phyloP scores from a whole-genome alignment of 371 early-diverging fungal species.

The Phascolomyces articulosus region DNA sequence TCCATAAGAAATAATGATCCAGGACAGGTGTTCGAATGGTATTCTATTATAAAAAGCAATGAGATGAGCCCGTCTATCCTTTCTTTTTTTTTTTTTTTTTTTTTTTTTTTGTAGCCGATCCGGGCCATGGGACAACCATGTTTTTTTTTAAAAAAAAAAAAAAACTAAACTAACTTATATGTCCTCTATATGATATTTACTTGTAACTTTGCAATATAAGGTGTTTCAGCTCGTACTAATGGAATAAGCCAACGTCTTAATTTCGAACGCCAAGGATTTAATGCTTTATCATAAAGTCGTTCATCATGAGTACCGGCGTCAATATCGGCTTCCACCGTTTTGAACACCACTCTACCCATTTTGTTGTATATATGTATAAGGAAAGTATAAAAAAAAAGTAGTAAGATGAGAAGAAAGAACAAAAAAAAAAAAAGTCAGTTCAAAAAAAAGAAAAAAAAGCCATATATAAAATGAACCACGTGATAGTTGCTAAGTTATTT shows the following conservation, averaged over 20 bases:
- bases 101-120: no score
- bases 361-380: background rate
- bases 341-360: conserved; percentile 44
- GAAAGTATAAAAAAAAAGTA: background rate
- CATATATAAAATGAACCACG: no score
- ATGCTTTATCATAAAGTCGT: conserved; percentile 46
- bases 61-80: background rate
- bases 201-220: conserved; percentile 59
- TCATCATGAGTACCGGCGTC: conserved; percentile 57
- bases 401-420: no score
- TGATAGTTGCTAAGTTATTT: no score
- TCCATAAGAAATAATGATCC: conserved; percentile 64
- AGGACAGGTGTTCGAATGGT: conserved; percentile 47
- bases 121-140: no score
- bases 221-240: conserved; percentile 57
- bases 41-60: conserved; percentile 22
- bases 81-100: no score
- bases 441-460: no score
- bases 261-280: conserved; percentile 48
- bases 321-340: conserved; percentile 35
- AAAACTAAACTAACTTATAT: no score
- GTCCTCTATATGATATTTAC: no score
- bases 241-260: conserved; percentile 57
- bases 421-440: no score
- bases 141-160: background rate